Conservation (phyloP, 2,329 filamentous ascomycete species). For the Colletotrichum tabaci region DNA sequence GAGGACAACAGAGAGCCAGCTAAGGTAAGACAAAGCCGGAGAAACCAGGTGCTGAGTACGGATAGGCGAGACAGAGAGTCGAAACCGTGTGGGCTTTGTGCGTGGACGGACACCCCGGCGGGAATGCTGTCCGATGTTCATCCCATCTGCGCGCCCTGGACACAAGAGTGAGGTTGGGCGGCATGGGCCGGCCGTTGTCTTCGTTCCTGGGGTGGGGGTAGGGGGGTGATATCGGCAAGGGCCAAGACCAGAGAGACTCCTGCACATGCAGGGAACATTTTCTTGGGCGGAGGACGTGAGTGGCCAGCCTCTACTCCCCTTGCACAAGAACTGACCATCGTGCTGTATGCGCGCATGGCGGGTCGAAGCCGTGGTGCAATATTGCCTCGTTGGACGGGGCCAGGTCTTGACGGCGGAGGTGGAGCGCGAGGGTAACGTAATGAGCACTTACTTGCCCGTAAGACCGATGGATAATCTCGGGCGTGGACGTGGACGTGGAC, state of each 20-base stretch:
- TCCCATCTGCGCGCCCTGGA: neutral
- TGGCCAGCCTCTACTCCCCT: constrained; percentile 6
- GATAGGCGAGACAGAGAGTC: neutral
- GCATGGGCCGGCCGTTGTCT: constrained; percentile 34
- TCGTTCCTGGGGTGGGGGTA: constrained; percentile 23
- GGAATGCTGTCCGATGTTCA: neutral
- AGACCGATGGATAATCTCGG: neutral
- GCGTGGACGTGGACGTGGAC: neutral
- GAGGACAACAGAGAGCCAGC: neutral
- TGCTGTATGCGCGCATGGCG: constrained; percentile 20
- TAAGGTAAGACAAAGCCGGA: neutral
- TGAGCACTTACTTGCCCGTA: constrained; percentile 13
- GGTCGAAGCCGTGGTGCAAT: constrained; percentile 3
- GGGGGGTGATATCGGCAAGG: constrained; percentile 31
- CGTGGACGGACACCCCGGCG: neutral
- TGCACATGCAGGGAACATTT: constrained; percentile 28
- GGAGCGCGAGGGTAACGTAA: constrained; percentile 29
- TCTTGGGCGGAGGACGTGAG: constrained; percentile 10
- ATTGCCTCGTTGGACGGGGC: constrained; percentile 20
- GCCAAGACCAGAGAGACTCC: constrained; percentile 30
- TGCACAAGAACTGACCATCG: constrained; percentile 15
- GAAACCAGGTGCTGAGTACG: neutral
- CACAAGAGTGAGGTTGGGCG: constrained; percentile 19
- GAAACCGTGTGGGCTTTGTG: neutral
- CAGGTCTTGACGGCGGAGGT: constrained; percentile 14